Base-by-base conservation (phyloP, 495 filamentous ascomycete genomes). In the Penicillium cinerascens region DNA sequence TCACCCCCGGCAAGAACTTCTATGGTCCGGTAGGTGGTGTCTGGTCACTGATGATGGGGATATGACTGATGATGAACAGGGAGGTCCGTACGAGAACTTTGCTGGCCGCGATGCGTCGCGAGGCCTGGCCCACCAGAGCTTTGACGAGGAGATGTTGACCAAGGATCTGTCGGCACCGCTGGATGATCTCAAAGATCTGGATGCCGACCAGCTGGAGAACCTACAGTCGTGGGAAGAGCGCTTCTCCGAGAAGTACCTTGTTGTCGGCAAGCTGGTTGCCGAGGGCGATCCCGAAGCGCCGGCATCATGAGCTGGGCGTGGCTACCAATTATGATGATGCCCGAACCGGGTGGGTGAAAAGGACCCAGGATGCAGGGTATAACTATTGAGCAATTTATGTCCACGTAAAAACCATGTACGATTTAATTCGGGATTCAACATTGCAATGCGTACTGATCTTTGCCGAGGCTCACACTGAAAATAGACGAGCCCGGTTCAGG, bases 111-210 rank as follows among this genome's bases (percentile, higher is more conserved):
- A 97, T 61, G 93, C 93, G n/a, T 89, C 82, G 49, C 80, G 93
- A 42, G 93, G 93, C 9, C 72, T 98, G 54, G 95, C 93, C 3
- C 88, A 80, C 71, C 88, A 91, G 56, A 95, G 90, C 73, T 97
- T 98, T 67, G 95, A 97, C 63, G 86, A 91, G 76, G 87, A 91
- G 4, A 96, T 97, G 93, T 72, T 97, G 74, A 97, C 93, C 33
- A 87, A 95, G 74, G 88, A 96, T 67, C 70, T 97, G 46, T 81
- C 92, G 39, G 91, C 83, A 3, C 91, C 92, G 21, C 71, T 98
- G 51, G 95, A 98, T 69, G 84, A 78, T 42, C 78, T 97, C 21
- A 77, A 82, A 47, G 90, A 87, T 43, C 71, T 98, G 42, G 83
- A 80, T 13, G 71, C 64, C 0, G 91, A 95, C 25, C 84, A 97